Evolutionary conservation across 495 filamentous ascomycete genomes (phyloP).

Genomic region (Podospora pseudopauciseta): DNA sequence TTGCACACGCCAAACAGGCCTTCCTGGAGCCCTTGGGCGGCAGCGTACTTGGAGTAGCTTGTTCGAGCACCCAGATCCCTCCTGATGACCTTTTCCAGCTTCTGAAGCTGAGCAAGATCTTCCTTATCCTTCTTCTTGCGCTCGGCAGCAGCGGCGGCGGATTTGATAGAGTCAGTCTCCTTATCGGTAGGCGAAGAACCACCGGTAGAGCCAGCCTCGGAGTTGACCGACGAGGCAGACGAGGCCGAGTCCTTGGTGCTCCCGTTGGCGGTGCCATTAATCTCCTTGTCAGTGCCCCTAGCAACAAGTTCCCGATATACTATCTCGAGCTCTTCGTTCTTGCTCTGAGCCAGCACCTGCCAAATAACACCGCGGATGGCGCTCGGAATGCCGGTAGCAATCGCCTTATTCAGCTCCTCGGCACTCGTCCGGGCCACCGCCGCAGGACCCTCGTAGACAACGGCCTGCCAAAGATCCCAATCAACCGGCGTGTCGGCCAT

Average conservation of each 20-base stretch:
- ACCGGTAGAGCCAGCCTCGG: slow-evolving; percentile 67
- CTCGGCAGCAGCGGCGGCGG: slow-evolving; percentile 61
- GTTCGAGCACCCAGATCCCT: slow-evolving; percentile 88
- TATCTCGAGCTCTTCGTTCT: slow-evolving; percentile 82
- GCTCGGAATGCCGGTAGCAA: slow-evolving; percentile 88
- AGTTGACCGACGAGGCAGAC: slow-evolving; percentile 78
- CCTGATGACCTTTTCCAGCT: slow-evolving; percentile 87
- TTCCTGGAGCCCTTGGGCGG: slow-evolving; percentile 86
- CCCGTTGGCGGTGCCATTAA: slow-evolving; percentile 47
- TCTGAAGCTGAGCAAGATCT: slow-evolving; percentile 64
- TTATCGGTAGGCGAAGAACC: slow-evolving; percentile 56
- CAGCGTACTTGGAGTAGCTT: slow-evolving; percentile 91
- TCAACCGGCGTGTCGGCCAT: slow-evolving; percentile 69
- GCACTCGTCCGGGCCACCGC: slow-evolving; percentile 80
- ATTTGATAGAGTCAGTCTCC: slow-evolving; percentile 62
- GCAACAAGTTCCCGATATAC: slow-evolving; percentile 79
- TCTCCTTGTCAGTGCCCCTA: slow-evolving; percentile 72
- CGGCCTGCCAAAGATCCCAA: slow-evolving; percentile 96
- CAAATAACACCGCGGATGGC: slow-evolving; percentile 95
- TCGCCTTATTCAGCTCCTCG: slow-evolving; percentile 83
- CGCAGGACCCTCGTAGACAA: slow-evolving; percentile 88
- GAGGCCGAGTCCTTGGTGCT: slow-evolving; percentile 63
- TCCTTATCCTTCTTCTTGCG: slow-evolving; percentile 72
- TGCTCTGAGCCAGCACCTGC: slow-evolving; percentile 94
- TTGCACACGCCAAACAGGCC: slow-evolving; percentile 94